Evolutionary conservation across 768 basidiomycete genomes (phyloP).

Genomic region (Tylopilus felleus): DNA sequence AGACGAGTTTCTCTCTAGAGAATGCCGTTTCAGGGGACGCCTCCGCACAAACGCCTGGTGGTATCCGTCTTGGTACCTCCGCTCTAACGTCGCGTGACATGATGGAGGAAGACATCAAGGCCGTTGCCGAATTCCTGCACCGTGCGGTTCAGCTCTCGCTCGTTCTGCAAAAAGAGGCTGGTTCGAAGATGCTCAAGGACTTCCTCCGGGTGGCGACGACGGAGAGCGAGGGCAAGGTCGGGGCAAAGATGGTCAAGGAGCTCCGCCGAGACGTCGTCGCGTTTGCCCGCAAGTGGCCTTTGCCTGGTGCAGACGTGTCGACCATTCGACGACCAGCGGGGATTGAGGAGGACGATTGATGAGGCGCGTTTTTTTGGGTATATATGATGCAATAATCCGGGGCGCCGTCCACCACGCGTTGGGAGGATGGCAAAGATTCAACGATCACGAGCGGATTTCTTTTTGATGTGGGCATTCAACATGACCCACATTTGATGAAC

Average conservation of each 20-base stretch:
- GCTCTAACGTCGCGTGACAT: constrained; percentile 95
- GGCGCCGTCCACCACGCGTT: not conserved
- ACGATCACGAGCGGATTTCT: constrained; percentile 39
- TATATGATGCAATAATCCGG: not conserved
- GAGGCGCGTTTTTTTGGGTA: not conserved
- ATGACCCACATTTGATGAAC: constrained; percentile 21
- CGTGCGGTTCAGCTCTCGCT: constrained; percentile 91
- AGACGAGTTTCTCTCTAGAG: constrained; percentile 42
- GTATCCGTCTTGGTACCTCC: constrained; percentile 93
- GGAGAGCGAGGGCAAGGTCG: constrained; percentile 65
- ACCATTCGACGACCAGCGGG: constrained; percentile 57
- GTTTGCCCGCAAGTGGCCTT: constrained; percentile 87
- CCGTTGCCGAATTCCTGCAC: constrained; percentile 89
- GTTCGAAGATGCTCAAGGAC: constrained; percentile 92
- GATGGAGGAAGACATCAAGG: constrained; percentile 80
- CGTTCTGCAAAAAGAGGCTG: constrained; percentile 89
- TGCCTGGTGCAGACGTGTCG: constrained; percentile 75
- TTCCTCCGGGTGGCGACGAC: constrained; percentile 80
- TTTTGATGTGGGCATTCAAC: constrained; percentile 33
- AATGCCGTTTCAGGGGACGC: constrained; percentile 97
- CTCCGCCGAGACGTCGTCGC: constrained; percentile 75
- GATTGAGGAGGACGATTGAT: constrained; percentile 50
- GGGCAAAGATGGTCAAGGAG: constrained; percentile 64
- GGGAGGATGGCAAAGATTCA: constrained; percentile 44
- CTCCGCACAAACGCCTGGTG: constrained; percentile 93